Evolutionary conservation across 1,139 yeast genomes (phyloP).

Genomic region (Meyerozyma smithsonii): DNA sequence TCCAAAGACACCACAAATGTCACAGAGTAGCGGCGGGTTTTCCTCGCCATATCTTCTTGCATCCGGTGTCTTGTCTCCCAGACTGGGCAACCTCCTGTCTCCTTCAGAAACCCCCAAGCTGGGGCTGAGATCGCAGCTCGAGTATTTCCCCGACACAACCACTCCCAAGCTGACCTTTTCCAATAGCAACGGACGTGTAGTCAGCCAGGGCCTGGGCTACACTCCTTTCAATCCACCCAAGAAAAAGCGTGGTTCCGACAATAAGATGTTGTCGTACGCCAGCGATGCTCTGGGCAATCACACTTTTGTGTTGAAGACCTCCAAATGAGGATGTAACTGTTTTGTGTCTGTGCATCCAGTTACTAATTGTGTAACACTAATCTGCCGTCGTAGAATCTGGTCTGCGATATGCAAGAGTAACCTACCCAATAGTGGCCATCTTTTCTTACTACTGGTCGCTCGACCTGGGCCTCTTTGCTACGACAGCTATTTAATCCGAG

Average conservation of each 20-base stretch:
- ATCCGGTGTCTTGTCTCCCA: constrained; percentile 50
- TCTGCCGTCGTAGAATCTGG: too few relatives aligned
- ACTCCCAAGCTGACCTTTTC: constrained; percentile 22
- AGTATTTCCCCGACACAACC: constrained; percentile 4
- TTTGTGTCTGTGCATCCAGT: too few relatives aligned
- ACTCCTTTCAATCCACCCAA: constrained; percentile 13
- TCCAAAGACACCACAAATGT: constrained; percentile 2
- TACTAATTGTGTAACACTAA: too few relatives aligned
- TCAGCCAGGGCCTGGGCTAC: constrained; percentile 16
- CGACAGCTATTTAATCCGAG: too few relatives aligned
- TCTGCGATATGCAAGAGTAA: too few relatives aligned
- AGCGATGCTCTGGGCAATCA: constrained; percentile 42
- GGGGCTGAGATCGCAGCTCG: background rate
- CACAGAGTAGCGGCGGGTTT: constrained; percentile 31
- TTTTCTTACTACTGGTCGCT: too few relatives aligned
- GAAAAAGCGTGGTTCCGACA: constrained; percentile 22
- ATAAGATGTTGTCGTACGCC: constrained; percentile 39
- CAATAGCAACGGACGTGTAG: constrained; percentile 21
- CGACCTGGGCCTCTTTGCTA: too few relatives aligned
- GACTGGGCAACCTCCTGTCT: constrained; percentile 17
- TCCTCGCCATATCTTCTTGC: constrained; percentile 60
- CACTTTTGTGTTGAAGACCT: constrained; percentile 36
- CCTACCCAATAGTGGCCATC: too few relatives aligned
- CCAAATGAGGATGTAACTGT: constrained; percentile 5
- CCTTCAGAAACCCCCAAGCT: constrained; percentile 1